Evolutionary conservation across 2,329 filamentous ascomycete species (phyloP).

Genomic region (Fusarium protoensiforme): DNA sequence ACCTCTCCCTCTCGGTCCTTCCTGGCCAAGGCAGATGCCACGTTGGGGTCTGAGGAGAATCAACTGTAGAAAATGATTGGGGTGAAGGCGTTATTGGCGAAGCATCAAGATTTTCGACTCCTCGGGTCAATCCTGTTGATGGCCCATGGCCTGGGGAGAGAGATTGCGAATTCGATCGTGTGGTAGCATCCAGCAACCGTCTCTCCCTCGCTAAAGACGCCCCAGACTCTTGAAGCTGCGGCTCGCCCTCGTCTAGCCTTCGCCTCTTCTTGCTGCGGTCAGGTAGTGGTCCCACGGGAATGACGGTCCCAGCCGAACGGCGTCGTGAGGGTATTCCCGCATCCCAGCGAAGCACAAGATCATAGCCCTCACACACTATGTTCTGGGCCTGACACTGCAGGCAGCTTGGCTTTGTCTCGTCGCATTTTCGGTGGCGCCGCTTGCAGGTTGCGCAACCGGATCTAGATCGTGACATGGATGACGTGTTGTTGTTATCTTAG

Average conservation of each 20-base stretch:
- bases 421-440: constrained; percentile 35
- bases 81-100: not conserved
- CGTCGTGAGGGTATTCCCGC: constrained; percentile 27
- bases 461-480: constrained; percentile 30
- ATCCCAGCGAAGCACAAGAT: constrained; percentile 27
- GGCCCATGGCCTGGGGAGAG: not conserved
- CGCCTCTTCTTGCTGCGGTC: not conserved
- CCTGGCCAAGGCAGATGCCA: not conserved
- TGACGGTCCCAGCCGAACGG: constrained; percentile 5
- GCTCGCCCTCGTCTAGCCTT: not conserved
- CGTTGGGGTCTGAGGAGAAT: not conserved
- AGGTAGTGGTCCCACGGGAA: constrained; percentile 4
- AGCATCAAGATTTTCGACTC: not conserved
- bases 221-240: not conserved
- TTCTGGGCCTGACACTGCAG: constrained; percentile 17
- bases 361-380: constrained; percentile 26
- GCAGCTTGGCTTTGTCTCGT: constrained; percentile 29
- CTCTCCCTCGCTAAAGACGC: not conserved
- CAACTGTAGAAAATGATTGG: not conserved
- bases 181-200: not conserved
- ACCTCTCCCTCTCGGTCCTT: not conserved
- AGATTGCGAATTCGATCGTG: not conserved
- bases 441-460: constrained; percentile 34
- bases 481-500: not conserved
- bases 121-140: not conserved